phyloP scores from a whole-genome alignment of 148 eudicot genomes.

The Chenopodium suecicum region DNA sequence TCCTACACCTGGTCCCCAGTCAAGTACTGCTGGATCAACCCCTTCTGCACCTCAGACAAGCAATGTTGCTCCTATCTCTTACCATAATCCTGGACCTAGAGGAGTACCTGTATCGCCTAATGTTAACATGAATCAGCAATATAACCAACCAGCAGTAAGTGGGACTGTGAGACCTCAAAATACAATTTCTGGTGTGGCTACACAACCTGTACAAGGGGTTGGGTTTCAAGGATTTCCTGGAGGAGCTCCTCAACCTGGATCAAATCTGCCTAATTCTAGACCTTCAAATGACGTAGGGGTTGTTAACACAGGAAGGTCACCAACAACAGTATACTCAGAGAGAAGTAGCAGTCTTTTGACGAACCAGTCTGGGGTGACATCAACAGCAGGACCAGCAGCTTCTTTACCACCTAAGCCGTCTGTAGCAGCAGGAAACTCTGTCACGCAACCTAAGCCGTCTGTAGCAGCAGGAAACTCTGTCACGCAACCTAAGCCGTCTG shows the following conservation, averaged over 20 bases:
- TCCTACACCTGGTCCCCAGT: constrained; percentile 41
- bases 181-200: constrained; percentile 41
- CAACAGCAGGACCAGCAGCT: constrained; percentile 29
- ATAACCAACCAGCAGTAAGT: constrained; percentile 47
- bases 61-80: constrained; percentile 27
- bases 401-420: constrained; percentile 49
- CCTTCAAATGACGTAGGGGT: constrained; percentile 36
- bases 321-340: constrained; percentile 31
- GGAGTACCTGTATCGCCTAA: constrained; percentile 40
- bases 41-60: constrained; percentile 40
- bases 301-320: constrained; percentile 41
- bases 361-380: constrained; percentile 42
- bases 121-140: constrained; percentile 43
- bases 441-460: constrained; percentile 48
- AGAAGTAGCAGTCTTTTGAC: constrained; percentile 37
- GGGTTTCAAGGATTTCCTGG: constrained; percentile 52
- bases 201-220: constrained; percentile 44
- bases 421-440: constrained; percentile 33
- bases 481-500: constrained; percentile 46
- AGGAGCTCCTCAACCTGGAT: constrained; percentile 31
- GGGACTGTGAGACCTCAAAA: constrained; percentile 59
- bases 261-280: constrained; percentile 37
- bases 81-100: constrained; percentile 46
- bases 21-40: constrained; percentile 39
- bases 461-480: constrained; percentile 35